Base-by-base conservation (phyloP, 306 rosid genomes). In the Citrullus colocynthis region DNA sequence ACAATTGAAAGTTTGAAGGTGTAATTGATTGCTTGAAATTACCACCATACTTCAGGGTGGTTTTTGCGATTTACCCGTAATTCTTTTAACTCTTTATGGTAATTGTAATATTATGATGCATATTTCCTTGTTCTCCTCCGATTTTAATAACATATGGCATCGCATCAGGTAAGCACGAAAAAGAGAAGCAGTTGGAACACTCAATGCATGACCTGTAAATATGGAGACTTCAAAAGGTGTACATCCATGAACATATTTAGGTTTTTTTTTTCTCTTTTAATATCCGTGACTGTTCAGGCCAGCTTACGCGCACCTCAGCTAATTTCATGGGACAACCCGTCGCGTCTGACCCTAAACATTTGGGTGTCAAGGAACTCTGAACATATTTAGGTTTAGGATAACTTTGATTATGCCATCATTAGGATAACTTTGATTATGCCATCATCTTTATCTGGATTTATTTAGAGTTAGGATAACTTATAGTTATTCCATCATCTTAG, bases 161-260 rank as follows among this genome's bases (percentile, higher is more conserved):
- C 45, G 30, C 21, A 4, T 32, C 63, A 74, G 78, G 48, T 54
- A 2, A 72, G 42, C 60, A 3, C 41, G 60, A 49, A 60, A 71
- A 48, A 70, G 37, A 24, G 59, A 24, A 49, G 44, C 2, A 32
- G 11, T 74, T 32, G 62, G 62, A 52, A 30, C 62, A 32, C 62
- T 10, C 21, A 3, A 51, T 16, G 48, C 58, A 3, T 15, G 39
- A 52, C 77, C 9, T 54, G 77, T 49, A 52, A 73, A 30, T 74
- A 74, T 8, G 61, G 24, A 74, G 78, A 52, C 62, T 74, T 74
- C 13, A 36, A 52, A 52, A 34, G 76, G 76, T 70, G 78, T 52
- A 54, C 41, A 74, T 51, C 24, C 20, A 20, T 72, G 60, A 30
- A 21, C 58, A 74, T 74, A 34, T 74, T 74, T 74, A 74, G 62